Conservation (phyloP, 805 yeast species). For the Grigorovia humatica region DNA sequence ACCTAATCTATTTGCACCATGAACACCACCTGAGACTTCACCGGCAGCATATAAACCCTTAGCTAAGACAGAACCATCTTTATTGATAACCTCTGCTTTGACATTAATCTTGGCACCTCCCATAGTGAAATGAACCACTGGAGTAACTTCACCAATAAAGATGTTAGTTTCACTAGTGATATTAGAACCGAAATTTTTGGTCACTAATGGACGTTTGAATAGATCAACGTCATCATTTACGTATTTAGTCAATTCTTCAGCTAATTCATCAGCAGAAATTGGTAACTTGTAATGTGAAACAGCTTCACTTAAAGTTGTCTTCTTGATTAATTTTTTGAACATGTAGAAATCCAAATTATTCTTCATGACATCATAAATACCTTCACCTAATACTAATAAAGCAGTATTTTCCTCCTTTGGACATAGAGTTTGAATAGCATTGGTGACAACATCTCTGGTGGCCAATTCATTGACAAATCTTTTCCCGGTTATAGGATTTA, state of each 20-base stretch:
- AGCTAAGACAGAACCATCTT: conserved; percentile 26
- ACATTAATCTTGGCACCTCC: conserved; percentile 55
- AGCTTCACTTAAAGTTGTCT: conserved; percentile 23
- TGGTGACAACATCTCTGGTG: conserved; percentile 45
- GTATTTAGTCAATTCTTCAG: conserved; percentile 17
- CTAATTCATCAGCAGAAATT: conserved; percentile 15
- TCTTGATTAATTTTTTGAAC: conserved; percentile 29
- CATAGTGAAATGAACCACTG: conserved; percentile 57
- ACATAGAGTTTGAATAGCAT: conserved; percentile 30
- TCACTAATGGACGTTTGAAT: conserved; percentile 29
- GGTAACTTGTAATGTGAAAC: conserved; percentile 20
- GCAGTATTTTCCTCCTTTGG: conserved; percentile 26
- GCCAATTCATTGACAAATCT: conserved; percentile 46
- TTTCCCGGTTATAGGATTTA: conserved; percentile 35
- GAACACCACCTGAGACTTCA: conserved; percentile 60
- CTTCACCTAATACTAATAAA: conserved; percentile 32
- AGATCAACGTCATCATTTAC: conserved; percentile 22
- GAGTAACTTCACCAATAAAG: conserved; percentile 45
- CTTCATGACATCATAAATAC: conserved; percentile 36
- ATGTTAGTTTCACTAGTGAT: conserved; percentile 23
- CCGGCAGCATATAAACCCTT: conserved; percentile 52
- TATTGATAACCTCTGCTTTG: conserved; percentile 33
- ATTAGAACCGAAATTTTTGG: conserved; percentile 24
- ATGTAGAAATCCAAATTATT: conserved; percentile 44
- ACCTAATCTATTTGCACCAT: conserved; percentile 52